phyloP scores from a whole-genome alignment of 768 basidiomycete species.

The Collybia sordida region DNA sequence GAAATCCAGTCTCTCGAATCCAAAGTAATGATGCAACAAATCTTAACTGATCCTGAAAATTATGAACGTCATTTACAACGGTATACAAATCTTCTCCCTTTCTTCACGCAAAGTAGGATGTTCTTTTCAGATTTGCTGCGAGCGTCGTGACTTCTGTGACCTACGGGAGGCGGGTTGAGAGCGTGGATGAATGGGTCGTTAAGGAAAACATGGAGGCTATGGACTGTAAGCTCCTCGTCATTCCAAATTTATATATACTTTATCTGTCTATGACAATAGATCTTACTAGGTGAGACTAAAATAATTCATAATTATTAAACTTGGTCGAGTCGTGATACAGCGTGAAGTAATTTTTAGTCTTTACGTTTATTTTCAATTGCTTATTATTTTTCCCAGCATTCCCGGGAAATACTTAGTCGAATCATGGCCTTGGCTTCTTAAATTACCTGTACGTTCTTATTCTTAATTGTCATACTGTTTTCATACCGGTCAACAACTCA shows the following conservation, averaged over 20 bases:
- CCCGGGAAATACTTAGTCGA: constrained; percentile 50
- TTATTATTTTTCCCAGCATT: constrained; percentile 26
- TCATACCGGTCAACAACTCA: too few relatives aligned
- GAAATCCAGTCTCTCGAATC: constrained; percentile 49
- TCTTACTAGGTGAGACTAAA: constrained; percentile 16
- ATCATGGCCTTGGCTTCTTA: constrained; percentile 45
- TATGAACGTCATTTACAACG: constrained; percentile 42
- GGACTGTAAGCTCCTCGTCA: constrained; percentile 31
- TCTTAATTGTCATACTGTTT: not conserved
- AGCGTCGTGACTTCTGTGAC: constrained; percentile 44
- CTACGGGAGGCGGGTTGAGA: constrained; percentile 42
- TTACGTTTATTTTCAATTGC: not conserved
- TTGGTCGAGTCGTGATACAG: constrained; percentile 10
- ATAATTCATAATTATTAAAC: not conserved
- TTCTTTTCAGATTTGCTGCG: constrained; percentile 36
- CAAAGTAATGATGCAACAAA: constrained; percentile 39
- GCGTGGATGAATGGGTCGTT: constrained; percentile 46
- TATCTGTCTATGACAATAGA: constrained; percentile 1
- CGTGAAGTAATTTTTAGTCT: constrained; percentile 27
- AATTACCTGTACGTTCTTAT: constrained; percentile 33
- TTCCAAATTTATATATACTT: not conserved
- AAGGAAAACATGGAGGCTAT: constrained; percentile 43
- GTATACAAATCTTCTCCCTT: constrained; percentile 8
- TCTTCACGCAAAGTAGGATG: too few relatives aligned
- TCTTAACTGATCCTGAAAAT: constrained; percentile 35